phyloP scores from a whole-genome alignment of 2,329 filamentous ascomycete species.

The Fusarium mundagurra region DNA sequence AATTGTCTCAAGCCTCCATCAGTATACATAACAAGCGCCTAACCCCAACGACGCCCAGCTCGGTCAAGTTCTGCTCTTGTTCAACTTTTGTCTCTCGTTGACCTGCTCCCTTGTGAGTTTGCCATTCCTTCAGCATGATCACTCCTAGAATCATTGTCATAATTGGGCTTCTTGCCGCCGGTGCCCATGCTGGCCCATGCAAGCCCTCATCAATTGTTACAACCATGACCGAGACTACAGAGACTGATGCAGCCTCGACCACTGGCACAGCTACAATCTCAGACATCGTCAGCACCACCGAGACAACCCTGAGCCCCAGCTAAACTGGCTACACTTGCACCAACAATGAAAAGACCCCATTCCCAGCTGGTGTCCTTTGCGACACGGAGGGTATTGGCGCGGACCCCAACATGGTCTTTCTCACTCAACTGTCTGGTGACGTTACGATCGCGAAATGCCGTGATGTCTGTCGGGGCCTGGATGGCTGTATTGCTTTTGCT shows the following conservation, averaged over 20 bases:
- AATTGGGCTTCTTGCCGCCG: too few species aligned
- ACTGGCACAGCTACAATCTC: too few species aligned
- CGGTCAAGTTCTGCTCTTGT: background rate
- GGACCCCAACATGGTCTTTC: background rate
- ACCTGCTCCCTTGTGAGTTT: background rate
- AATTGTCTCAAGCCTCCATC: background rate
- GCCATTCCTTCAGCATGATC: background rate
- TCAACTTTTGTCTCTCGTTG: background rate
- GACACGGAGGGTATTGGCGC: background rate
- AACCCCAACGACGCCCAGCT: background rate
- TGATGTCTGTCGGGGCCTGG: background rate
- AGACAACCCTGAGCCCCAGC: fast-evolving
- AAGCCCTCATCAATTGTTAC: fast-evolving
- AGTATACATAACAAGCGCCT: too few species aligned
- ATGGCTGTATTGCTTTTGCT: background rate
- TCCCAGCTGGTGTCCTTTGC: background rate
- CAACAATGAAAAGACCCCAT: background rate
- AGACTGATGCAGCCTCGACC: too few species aligned
- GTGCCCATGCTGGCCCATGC: background rate
- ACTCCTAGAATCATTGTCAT: fast-evolving
- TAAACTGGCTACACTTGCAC: background rate
- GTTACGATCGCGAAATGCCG: fast-evolving
- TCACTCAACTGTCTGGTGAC: background rate
- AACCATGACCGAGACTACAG: too few species aligned
- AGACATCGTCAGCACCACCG: fast-evolving